Evolutionary conservation across 495 filamentous ascomycete species (phyloP), one percentile per base, ranked within the genome.

Genomic region (Penicillium diatomitis): DNA sequence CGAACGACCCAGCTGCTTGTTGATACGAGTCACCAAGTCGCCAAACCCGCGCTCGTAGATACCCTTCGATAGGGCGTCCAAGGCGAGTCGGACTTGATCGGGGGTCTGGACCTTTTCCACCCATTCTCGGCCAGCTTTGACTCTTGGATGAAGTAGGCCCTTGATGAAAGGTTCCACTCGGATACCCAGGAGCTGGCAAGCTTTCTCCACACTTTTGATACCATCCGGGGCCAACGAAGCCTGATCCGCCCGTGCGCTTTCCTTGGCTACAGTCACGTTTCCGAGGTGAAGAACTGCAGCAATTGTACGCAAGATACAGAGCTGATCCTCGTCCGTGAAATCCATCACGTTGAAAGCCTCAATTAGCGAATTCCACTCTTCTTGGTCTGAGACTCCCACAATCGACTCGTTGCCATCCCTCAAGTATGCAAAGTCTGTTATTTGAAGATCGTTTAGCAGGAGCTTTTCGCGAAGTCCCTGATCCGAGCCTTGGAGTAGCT

Each of bases 51-150:
- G 85, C 60, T 97, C 94, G 60, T 99, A 99, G 47, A 99, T 90
- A 63, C 94, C 90, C 64, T 99, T 99, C 0, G 94, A 82, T 4
- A 99, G 73, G 12, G 94, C 91, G 67, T 97, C 90, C 32, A 99
- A 80, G 6, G 86, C 78, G 20, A 95, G 78, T 32, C 86, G 84
- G 27, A 95, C 94, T 65, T 99, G 94, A 53, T 99, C 94, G 3
- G 92, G 90, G 2, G 90, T 96, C 62, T 97, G 90, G 8, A 90
- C 90, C 61, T 96, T 96, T 58, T 96, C 90, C 5, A 99, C 94
- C 91, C 89, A 96, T 70, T 99, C 94, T 34, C 88, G 81, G 28
- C 94, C 94, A 38, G 94, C 94, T 62, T 92, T 95, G 5, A 99
- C 94, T 46, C 77, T 84, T 5, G 94, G 94, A 58, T 96, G 92